phyloP scores from a whole-genome alignment of 345 rosid genomes.

The Viola odorata region DNA sequence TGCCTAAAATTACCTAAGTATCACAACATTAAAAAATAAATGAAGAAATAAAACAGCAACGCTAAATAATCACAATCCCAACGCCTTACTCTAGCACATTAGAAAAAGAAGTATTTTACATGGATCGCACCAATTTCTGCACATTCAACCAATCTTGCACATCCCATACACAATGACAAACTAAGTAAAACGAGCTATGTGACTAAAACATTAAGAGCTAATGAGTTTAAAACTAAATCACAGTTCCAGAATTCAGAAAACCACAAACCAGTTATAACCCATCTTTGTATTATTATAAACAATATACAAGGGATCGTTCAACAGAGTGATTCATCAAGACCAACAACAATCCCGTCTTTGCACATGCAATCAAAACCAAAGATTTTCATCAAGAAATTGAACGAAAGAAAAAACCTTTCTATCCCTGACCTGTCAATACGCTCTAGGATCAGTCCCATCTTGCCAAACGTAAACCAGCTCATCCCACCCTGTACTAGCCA shows the following conservation, averaged over 20 bases:
- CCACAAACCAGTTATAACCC: background rate
- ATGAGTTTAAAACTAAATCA: too few relatives aligned
- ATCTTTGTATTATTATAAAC: constrained; percentile 4
- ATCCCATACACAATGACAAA: too few relatives aligned
- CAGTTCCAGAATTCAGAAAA: background rate
- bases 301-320: constrained; percentile 9
- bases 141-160: too few relatives aligned
- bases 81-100: too few relatives aligned
- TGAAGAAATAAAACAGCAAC: too few relatives aligned
- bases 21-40: too few relatives aligned
- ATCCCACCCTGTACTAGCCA: constrained; percentile 96
- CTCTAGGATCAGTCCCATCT: constrained; percentile 87
- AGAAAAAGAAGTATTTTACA: too few relatives aligned
- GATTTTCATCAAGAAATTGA: background rate
- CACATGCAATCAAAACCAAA: background rate
- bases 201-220: too few relatives aligned
- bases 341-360: background rate
- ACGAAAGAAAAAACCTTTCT: constrained; percentile 4
- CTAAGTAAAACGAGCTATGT: too few relatives aligned
- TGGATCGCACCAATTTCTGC: too few relatives aligned
- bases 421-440: constrained; percentile 26
- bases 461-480: constrained; percentile 91
- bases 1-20: too few relatives aligned
- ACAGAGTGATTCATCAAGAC: background rate
- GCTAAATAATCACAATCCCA: too few relatives aligned